Percentiles rank a stretch among this genome's conserved stretches.
Conservation (phyloP, 352 stramenopile genomes). For the Sclerospora graminicola region DNA sequence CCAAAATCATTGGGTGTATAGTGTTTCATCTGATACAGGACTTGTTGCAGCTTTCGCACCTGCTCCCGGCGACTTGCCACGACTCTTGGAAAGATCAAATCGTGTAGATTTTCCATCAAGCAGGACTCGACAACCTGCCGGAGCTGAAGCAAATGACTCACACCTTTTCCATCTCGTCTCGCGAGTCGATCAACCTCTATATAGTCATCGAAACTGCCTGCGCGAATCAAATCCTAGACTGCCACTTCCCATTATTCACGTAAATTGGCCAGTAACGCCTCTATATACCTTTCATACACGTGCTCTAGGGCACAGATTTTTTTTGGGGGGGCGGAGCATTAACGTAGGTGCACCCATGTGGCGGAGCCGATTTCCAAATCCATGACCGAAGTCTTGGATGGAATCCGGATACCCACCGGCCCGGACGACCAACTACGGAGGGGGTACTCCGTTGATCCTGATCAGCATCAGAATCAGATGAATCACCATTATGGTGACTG, state of each 20-base stretch:
- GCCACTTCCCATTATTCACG: conserved; percentile 44
- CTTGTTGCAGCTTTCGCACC: conserved; percentile 29
- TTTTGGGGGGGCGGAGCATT: too few relatives aligned
- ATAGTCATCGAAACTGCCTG: conserved; percentile 37
- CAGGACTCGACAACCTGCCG: conserved; percentile 77
- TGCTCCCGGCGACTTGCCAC: conserved; percentile 35
- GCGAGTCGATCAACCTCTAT: conserved; percentile 14
- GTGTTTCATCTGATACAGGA: conserved; percentile 45
- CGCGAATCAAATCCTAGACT: conserved; percentile 40
- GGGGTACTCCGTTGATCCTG: too few relatives aligned
- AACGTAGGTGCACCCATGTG: too few relatives aligned
- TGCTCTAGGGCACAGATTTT: conserved; percentile 42
- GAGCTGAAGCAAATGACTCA: conserved; percentile 47
- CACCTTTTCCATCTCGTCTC: conserved; percentile 11
- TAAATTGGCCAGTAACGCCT: conserved; percentile 33
- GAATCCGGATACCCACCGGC: too few relatives aligned
- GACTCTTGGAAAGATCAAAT: conserved; percentile 38
- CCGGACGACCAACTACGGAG: too few relatives aligned
- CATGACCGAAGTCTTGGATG: too few relatives aligned
- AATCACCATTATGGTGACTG: too few relatives aligned
- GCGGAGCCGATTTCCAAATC: too few relatives aligned
- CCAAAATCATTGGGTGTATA: conserved; percentile 62
- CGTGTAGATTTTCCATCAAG: conserved; percentile 62
- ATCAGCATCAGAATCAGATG: too few relatives aligned
- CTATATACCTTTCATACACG: conserved; percentile 32